Percentiles rank a stretch among this genome's conserved stretches.
These are phyloP conservation scores for Dendrocalamus latiflorus DNA, from an alignment of 202 grass and related monocot species.

Conservation along the genomic window DNA sequence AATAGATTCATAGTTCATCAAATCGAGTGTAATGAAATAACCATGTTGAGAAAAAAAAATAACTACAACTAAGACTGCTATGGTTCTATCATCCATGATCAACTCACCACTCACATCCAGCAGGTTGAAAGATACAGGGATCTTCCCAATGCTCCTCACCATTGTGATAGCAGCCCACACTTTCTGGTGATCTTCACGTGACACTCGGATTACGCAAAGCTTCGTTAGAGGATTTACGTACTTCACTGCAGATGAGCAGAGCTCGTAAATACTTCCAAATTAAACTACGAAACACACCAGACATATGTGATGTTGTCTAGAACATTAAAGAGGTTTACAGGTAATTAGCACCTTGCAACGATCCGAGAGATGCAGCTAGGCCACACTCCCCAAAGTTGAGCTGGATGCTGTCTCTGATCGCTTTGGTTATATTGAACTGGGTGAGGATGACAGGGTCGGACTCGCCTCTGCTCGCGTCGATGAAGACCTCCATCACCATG, in stretches of 20 bases:
- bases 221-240: constrained; percentile 74
- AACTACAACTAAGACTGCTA: background rate
- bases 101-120: constrained; percentile 62
- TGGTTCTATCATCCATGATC: background rate
- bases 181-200: constrained; percentile 62
- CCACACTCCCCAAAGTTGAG: constrained; percentile 83
- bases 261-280: background rate
- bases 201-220: constrained; percentile 62
- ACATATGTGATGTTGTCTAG: background rate
- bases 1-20: background rate
- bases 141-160: constrained; percentile 64
- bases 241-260: constrained; percentile 55
- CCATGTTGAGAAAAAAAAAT: background rate
- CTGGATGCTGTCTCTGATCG: constrained; percentile 76
- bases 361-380: constrained; percentile 59
- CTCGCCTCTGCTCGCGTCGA: constrained; percentile 28
- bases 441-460: constrained; percentile 43
- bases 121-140: constrained; percentile 62
- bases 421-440: constrained; percentile 50
- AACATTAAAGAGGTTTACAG: background rate
- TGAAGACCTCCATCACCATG: constrained; percentile 60
- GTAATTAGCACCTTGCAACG: constrained; percentile 60
- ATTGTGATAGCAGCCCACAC: constrained; percentile 70
- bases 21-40: background rate
- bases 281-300: background rate